Conservation (phyloP, 2,329 filamentous ascomycete species). For the Aspergillus luchuensis region DNA sequence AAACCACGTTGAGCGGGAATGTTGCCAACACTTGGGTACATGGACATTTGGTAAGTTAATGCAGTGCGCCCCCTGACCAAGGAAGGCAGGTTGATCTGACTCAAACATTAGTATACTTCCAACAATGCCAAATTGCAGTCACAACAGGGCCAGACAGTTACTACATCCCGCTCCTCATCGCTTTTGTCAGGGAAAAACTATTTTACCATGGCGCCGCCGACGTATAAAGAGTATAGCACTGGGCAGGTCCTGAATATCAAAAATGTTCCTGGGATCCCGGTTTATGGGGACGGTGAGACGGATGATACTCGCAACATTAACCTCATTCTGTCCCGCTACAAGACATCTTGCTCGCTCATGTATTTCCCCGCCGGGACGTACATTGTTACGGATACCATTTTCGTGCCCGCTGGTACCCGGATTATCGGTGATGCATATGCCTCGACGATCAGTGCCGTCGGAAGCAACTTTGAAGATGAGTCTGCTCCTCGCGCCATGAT, state of each 20-base stretch:
- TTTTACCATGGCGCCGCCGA: slow-evolving; percentile 45
- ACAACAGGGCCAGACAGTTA: slow-evolving; percentile 31
- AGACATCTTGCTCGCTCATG: slow-evolving; percentile 50
- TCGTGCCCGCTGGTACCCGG: slow-evolving; percentile 51
- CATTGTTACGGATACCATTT: slow-evolving; percentile 49
- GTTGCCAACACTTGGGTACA: slow-evolving; percentile 34
- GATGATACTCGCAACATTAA: slow-evolving; percentile 45
- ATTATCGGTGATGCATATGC: slow-evolving; percentile 58
- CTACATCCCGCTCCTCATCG: slow-evolving; percentile 30
- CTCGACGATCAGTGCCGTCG: slow-evolving; percentile 53
- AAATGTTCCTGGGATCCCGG: slow-evolving; percentile 41
- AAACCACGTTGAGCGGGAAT: slow-evolving; percentile 23
- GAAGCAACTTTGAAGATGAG: slow-evolving; percentile 48
- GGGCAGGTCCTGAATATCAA: slow-evolving; percentile 52
- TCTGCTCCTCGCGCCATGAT: slow-evolving; percentile 52
- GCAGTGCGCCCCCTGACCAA: not conserved
- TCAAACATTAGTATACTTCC: slow-evolving; percentile 19
- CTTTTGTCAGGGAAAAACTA: slow-evolving; percentile 41
- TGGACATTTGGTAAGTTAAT: slow-evolving; percentile 32
- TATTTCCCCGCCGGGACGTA: slow-evolving; percentile 61
- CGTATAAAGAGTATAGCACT: slow-evolving; percentile 46
- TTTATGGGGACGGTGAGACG: slow-evolving; percentile 46
- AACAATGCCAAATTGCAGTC: slow-evolving; percentile 22
- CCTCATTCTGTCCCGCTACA: slow-evolving; percentile 33
- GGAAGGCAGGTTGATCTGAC: not conserved